Base-by-base conservation (phyloP, 192 early-diverging fungal genomes). In the Chytriomyces confervae region DNA sequence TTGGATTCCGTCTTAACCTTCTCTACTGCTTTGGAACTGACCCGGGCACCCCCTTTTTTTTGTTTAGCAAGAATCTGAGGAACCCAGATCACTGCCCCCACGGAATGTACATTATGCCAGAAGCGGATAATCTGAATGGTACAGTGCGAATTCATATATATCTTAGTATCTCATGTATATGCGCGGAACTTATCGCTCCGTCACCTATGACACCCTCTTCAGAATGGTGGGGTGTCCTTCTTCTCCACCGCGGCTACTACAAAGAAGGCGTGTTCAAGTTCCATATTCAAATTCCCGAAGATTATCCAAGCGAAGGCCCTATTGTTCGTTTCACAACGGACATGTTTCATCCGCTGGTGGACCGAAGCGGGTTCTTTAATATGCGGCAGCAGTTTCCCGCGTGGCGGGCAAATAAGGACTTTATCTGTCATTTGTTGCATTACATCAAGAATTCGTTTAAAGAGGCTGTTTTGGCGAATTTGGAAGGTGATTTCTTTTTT, bases 231-330 rank as follows among this genome's bases (percentile, higher is more conserved):
- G 96, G 94, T 0, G 91, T 92, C 6, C 81, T 97, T 45, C 95
- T 96, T 81, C 83, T 97, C 46, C 94, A 96, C 81, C 91, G 94
- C 46, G 96, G 96, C 45, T 96, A 91, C 83, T 97, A 95, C 83
- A 89, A 90, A 45, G 91, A 93, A 61, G 95, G 92, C 0, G 94
- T 96, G 6, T 94, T 97, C 80, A 93, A 96, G 74, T 97, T 96
- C 85, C 80, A 91, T 78, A 83, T 96, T 57, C 79, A 87, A 23
- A 95, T 96, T 60, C 94, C 94, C 23, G 82, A 82, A 57, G 87
- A 89, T 36, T 96, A 97, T 79, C 96, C 96, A n/a, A 80, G 86
- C 11, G 77, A 82, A 16, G 84, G 86, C 57, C 94, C 94, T 0
- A 83, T 87, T 1, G 89, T 97, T 6, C 84, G 83, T 13, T 94